These are phyloP conservation scores for Ambrosia trifida DNA, from an alignment of 129 eudicot genomes.

Conservation along the genomic window DNA sequence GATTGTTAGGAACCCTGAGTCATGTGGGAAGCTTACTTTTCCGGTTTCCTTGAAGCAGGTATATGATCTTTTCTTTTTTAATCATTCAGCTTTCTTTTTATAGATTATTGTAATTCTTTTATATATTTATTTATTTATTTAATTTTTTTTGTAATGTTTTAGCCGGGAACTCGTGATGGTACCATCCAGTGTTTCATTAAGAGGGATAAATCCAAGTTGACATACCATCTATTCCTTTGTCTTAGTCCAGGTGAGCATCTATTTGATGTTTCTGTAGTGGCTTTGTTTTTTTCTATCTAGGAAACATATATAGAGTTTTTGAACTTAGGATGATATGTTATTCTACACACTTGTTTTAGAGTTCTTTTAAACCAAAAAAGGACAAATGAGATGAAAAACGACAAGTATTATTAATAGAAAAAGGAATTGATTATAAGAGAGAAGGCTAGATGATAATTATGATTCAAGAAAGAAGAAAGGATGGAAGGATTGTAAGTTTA, in stretches of 20 bases:
- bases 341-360: background rate
- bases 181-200: conserved; percentile 52
- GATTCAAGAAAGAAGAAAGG: too few species aligned
- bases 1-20: conserved; percentile 71
- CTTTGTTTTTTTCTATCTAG: background rate
- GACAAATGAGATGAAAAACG: too few species aligned
- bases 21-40: conserved; percentile 81
- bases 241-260: conserved; percentile 53
- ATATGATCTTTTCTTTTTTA: background rate
- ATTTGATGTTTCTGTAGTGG: background rate
- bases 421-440: too few species aligned
- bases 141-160: conserved; percentile 14
- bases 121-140: too few species aligned
- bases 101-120: background rate
- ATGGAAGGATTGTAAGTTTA: too few species aligned
- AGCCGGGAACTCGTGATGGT: conserved; percentile 97
- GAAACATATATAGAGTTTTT: background rate
- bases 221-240: conserved; percentile 51
- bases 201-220: conserved; percentile 46
- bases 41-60: conserved; percentile 90
- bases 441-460: too few species aligned
- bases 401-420: too few species aligned
- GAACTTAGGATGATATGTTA: background rate
- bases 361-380: too few species aligned
- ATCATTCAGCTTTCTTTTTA: background rate